Evolutionary conservation across 2,329 filamentous ascomycete genomes (phyloP).

Genomic region (Colletotrichum truncatum): DNA sequence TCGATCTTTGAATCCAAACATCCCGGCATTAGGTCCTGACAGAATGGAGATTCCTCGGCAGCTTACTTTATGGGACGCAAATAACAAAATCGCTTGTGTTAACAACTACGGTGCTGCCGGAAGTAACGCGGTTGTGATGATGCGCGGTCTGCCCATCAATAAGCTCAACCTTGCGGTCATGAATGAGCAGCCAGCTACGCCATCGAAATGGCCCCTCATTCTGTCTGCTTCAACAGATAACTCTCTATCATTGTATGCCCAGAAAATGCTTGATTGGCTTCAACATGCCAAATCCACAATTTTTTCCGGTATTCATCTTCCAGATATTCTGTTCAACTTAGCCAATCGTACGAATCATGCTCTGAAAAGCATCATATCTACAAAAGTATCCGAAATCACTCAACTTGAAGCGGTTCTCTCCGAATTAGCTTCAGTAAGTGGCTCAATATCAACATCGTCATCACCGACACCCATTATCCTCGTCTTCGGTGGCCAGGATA

Average conservation of each 20-base stretch:
- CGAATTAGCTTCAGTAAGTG: neutral
- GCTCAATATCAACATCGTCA: neutral
- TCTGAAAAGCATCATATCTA: neutral
- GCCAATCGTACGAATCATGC: neutral
- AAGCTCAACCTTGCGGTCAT: no score
- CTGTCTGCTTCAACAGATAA: neutral
- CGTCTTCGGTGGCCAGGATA: slow-evolving; percentile 48
- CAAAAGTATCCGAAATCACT: neutral
- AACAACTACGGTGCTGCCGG: slow-evolving; percentile 47
- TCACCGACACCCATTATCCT: slow-evolving; percentile 39
- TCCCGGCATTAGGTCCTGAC: neutral
- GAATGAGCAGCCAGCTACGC: neutral
- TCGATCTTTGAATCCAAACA: slow-evolving; percentile 38
- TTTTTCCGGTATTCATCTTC: neutral
- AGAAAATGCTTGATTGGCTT: neutral
- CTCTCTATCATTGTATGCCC: neutral
- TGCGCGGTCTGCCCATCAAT: slow-evolving; percentile 38
- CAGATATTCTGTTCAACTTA: neutral
- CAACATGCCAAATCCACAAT: neutral
- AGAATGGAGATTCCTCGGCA: neutral
- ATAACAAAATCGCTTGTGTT: slow-evolving; percentile 36
- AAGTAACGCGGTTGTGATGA: slow-evolving; percentile 35
- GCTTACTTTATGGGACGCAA: neutral
- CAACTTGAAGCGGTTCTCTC: neutral
- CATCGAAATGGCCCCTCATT: neutral